Evolutionary conservation across 179 eudicot genomes (phyloP), one percentile per base, ranked within the genome.

Genomic region (Spergularia azorica): DNA sequence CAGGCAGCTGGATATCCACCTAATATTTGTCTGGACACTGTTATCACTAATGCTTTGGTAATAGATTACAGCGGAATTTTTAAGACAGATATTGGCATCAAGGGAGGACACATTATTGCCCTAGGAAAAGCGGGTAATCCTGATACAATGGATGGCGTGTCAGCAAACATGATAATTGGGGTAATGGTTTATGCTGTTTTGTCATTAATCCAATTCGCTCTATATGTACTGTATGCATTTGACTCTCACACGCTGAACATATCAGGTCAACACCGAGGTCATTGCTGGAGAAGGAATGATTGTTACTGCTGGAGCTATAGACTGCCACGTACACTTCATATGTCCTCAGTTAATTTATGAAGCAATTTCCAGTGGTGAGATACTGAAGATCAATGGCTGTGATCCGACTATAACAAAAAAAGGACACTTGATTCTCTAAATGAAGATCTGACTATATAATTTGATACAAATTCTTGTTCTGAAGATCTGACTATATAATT

Each of bases 221-320:
- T n/a, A 15, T 13, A 36, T 1, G 63, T 52, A 54, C 38, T 64
- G 15, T 26, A 38, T 20, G 65, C 64, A 17, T 66, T 62, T 82
- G 72, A 74, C 64, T 20, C 57, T 46, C 57, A 14, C 70, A 65
- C 61, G 59, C 12, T 32, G 36, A 55, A 17, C n/a, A 52, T 62
- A 67, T 65, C 87, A 95, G 98, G 97, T 89, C 71, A 91, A 79
- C 76, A 95, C 97, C 13, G 98, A 95, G 84, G 95, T 87, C 70
- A 93, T 95, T 81, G 98, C 97, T 80, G 98, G 97, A 79, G 98
- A 95, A 84, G 97, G 97, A 61, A 83, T 78, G 92, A 95, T 95
- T 75, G 86, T 93, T 63, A 93, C 97, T 55, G 98, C 98, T 79
- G 98, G 97, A 76, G 98, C 96, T 69, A 89, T 93, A 79, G 98